Conservation (phyloP, 2,329 filamentous ascomycete genomes). For the Sclerotinia subarctica region DNA sequence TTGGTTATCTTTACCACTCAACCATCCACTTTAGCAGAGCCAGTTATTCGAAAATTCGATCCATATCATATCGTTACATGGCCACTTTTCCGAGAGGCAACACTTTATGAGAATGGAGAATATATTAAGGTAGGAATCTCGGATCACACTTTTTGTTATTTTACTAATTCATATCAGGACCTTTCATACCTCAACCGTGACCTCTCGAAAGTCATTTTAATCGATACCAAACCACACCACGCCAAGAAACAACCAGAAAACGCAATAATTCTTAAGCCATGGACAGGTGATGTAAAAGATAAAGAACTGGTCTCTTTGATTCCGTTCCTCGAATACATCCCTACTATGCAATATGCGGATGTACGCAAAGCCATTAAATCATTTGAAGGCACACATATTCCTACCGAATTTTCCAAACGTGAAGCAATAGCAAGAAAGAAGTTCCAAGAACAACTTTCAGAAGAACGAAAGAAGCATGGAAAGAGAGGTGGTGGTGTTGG, state of each 20-base stretch:
- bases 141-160: not conserved
- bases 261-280: slow-evolving; percentile 85
- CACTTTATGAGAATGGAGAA: slow-evolving; percentile 91
- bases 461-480: slow-evolving; percentile 62
- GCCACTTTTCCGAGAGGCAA: slow-evolving; percentile 94
- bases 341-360: slow-evolving; percentile 87
- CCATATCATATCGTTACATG: slow-evolving; percentile 94
- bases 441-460: slow-evolving; percentile 74
- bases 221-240: slow-evolving; percentile 81
- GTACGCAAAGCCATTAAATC: slow-evolving; percentile 82
- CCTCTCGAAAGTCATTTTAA: slow-evolving; percentile 88
- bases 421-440: slow-evolving; percentile 82
- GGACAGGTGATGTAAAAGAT: slow-evolving; percentile 80
- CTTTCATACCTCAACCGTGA: slow-evolving; percentile 97
- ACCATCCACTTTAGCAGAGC: slow-evolving; percentile 79
- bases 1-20: slow-evolving; percentile 92
- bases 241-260: slow-evolving; percentile 94
- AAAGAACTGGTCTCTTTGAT: slow-evolving; percentile 85
- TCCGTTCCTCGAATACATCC: slow-evolving; percentile 95
- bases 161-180: slow-evolving; percentile 56
- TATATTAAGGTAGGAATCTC: slow-evolving; percentile 75
- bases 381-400: slow-evolving; percentile 86
- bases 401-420: slow-evolving; percentile 81
- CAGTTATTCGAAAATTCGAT: slow-evolving; percentile 87
- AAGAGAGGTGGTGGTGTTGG: slow-evolving; percentile 59